Conservation (phyloP, 2,329 filamentous ascomycete genomes). For the Talaromyces amestolkiae region DNA sequence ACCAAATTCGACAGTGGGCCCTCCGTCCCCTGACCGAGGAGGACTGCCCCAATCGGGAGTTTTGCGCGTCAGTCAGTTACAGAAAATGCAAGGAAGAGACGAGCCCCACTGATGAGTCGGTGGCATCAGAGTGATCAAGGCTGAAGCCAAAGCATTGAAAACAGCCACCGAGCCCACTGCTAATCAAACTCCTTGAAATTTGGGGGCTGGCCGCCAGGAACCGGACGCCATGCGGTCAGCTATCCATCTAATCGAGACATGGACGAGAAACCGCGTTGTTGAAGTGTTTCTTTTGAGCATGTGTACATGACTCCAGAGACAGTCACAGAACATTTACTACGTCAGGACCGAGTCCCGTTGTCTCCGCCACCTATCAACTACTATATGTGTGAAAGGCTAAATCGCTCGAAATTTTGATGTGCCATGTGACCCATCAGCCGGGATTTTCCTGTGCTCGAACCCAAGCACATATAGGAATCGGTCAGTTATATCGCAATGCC, state of each 20-base stretch:
- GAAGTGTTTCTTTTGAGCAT: neutral
- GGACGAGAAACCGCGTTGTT: neutral
- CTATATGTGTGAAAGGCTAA: no score
- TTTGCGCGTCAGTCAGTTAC: constrained; percentile 7
- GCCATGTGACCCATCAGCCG: constrained; percentile 14
- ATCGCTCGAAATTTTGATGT: constrained; percentile 4
- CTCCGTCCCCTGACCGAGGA: neutral
- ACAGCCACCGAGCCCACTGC: neutral
- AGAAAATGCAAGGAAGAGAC: constrained; percentile 6
- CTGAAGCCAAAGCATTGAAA: neutral
- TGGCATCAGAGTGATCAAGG: constrained; percentile 10
- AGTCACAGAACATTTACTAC: neutral
- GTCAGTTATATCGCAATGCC: neutral
- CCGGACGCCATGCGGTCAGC: neutral
- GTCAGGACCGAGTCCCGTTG: neutral
- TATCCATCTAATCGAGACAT: neutral
- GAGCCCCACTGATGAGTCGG: constrained; percentile 10
- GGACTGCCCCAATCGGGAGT: constrained; percentile 11
- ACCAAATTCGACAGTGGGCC: neutral
- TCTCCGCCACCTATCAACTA: neutral
- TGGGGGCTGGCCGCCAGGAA: constrained; percentile 4
- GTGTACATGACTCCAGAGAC: neutral
- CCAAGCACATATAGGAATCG: neutral
- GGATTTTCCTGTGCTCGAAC: neutral
- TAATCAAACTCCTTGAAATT: neutral